Evolutionary conservation across 768 basidiomycete genomes (phyloP).

Genomic region (Trichaptum fuscoviolaceum): DNA sequence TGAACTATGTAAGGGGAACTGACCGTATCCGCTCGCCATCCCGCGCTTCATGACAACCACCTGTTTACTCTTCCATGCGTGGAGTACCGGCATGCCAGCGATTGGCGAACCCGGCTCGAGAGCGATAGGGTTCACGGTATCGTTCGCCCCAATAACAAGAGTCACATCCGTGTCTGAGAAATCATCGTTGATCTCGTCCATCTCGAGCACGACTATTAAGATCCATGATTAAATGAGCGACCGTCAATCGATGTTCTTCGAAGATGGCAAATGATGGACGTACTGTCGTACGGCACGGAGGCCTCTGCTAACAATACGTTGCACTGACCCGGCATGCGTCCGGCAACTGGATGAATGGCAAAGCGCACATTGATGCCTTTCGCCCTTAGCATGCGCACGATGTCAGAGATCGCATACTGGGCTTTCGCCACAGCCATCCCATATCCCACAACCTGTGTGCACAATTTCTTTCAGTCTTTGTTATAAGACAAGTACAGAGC

Average conservation of each 20-base stretch:
- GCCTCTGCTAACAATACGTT: slow-evolving; percentile 91
- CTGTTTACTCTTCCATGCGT: slow-evolving; percentile 91
- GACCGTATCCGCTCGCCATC: slow-evolving; percentile 84
- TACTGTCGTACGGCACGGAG: slow-evolving; percentile 85
- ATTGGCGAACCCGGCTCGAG: slow-evolving; percentile 83
- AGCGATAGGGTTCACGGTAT: slow-evolving; percentile 89
- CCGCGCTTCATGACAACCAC: slow-evolving; percentile 92
- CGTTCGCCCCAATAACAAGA: slow-evolving; percentile 87
- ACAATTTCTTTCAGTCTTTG: background rate
- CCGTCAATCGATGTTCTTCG: background rate
- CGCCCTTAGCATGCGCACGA: slow-evolving; percentile 62
- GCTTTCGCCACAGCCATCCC: slow-evolving; percentile 93
- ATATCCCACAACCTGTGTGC: slow-evolving; percentile 69
- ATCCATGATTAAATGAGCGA: slow-evolving; percentile 4
- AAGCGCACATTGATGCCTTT: slow-evolving; percentile 80
- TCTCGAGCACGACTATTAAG: slow-evolving; percentile 74
- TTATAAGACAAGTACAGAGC: background rate
- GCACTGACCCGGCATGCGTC: slow-evolving; percentile 91
- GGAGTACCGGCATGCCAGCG: slow-evolving; percentile 88
- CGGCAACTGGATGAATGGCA: slow-evolving; percentile 87
- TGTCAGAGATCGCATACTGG: slow-evolving; percentile 71
- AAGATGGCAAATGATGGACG: slow-evolving; percentile 20
- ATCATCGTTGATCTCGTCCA: slow-evolving; percentile 95
- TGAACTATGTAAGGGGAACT: background rate
- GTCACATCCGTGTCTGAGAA: slow-evolving; percentile 87